Conservation (phyloP, 2,329 filamentous ascomycete species). For the Penicillium sp. region DNA sequence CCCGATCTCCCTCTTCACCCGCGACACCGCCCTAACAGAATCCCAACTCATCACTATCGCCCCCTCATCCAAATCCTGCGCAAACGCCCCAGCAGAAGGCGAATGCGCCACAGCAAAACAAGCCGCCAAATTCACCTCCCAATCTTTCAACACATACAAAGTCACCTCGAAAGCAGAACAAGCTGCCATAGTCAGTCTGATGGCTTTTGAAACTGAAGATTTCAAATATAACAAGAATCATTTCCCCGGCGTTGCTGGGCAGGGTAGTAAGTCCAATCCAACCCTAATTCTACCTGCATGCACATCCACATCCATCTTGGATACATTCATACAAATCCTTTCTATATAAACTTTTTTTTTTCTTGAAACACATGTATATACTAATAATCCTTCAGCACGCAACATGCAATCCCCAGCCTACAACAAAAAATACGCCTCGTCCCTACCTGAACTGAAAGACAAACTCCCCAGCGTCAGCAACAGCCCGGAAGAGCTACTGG, state of each 20-base stretch:
- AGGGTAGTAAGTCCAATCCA: constrained; percentile 47
- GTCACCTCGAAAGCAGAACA: constrained; percentile 52
- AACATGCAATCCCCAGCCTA: constrained; percentile 55
- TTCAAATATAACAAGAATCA: constrained; percentile 66
- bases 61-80: constrained; percentile 51
- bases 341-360: too few species aligned
- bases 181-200: constrained; percentile 61
- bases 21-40: constrained; percentile 19
- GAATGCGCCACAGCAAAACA: constrained; percentile 60
- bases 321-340: background rate
- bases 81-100: constrained; percentile 35
- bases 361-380: too few species aligned
- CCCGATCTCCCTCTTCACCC: background rate
- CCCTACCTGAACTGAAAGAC: constrained; percentile 38
- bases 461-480: constrained; percentile 28
- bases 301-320: background rate
- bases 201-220: constrained; percentile 61
- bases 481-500: constrained; percentile 40
- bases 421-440: constrained; percentile 49
- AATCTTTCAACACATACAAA: constrained; percentile 50
- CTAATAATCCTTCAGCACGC: constrained; percentile 34
- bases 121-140: constrained; percentile 51
- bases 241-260: constrained; percentile 50
- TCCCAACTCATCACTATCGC: constrained; percentile 41
- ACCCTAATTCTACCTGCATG: background rate